These are phyloP conservation scores for Cytospora leucostoma DNA, from an alignment of 2,329 filamentous ascomycete species.

Conservation along the genomic window DNA sequence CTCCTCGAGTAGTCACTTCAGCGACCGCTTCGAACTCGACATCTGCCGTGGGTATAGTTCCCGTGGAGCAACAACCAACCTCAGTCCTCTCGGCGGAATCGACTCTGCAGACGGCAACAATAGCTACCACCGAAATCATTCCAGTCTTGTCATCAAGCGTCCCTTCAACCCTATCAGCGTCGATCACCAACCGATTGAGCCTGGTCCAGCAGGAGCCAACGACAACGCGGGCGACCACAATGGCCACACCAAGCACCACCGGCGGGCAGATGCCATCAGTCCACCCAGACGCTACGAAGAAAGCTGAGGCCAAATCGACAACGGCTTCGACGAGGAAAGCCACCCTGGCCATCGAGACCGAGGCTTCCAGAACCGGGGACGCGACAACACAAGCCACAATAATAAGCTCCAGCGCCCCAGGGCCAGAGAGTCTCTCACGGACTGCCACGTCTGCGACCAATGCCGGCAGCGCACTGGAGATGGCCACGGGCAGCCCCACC, in stretches of 20 bases:
- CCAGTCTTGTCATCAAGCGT: not conserved
- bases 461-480: not conserved
- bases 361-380: not conserved
- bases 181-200: not conserved
- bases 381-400: not conserved
- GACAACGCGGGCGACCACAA: not conserved
- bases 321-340: not conserved
- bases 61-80: conserved; percentile 13
- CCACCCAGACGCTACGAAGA: not conserved
- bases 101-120: not conserved
- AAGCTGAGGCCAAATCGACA: not conserved
- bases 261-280: not conserved
- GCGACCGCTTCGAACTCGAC: not conserved
- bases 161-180: not conserved
- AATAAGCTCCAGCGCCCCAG: not conserved
- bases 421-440: not conserved
- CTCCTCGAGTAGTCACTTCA: not conserved
- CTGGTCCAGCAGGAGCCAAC: not conserved
- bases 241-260: conserved; percentile 5
- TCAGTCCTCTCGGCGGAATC: conserved; percentile 1
- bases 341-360: not conserved
- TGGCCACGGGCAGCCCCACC: not conserved
- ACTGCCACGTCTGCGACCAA: not conserved
- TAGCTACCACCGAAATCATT: not conserved
- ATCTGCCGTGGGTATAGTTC: not conserved